Evolutionary conservation across 495 filamentous ascomycete species (phyloP).

Genomic region (Cercophora sp.): DNA sequence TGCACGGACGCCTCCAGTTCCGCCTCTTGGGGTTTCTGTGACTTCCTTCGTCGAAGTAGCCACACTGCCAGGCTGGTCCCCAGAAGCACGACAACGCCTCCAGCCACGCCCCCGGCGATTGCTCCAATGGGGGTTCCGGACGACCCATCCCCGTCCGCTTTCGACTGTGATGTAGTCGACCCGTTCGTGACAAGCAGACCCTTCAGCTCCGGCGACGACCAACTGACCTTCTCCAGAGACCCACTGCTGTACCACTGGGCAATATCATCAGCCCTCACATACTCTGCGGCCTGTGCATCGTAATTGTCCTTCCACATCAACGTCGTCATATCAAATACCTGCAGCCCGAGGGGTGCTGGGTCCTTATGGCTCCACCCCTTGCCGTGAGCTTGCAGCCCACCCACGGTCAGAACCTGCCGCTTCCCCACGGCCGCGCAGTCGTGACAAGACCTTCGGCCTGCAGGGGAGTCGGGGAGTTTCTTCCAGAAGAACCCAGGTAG

Average conservation of each 20-base stretch:
- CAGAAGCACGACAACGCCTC: neutral
- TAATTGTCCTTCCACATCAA: constrained; percentile 8
- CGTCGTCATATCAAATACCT: constrained; percentile 10
- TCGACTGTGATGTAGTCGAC: neutral
- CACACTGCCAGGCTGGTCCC: neutral
- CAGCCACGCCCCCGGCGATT: neutral
- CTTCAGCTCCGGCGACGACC: constrained; percentile 10
- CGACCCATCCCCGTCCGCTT: neutral
- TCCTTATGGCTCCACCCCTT: neutral
- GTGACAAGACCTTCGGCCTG: constrained; percentile 23
- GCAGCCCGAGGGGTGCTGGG: constrained; percentile 4
- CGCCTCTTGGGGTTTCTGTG: neutral
- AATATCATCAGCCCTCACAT: constrained; percentile 5
- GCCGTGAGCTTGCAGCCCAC: neutral
- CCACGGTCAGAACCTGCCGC: constrained; percentile 34
- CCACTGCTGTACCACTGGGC: constrained; percentile 1
- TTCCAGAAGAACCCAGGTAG: constrained; percentile 45
- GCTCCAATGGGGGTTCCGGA: neutral
- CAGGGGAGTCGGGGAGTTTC: constrained; percentile 16
- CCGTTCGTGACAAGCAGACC: constrained; percentile 8
- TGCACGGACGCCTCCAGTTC: too few species aligned
- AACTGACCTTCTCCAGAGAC: neutral
- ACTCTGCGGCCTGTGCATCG: constrained; percentile 1
- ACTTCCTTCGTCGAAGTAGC: neutral
- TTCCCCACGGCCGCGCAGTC: constrained; percentile 32